Evolutionary conservation across 768 basidiomycete species (phyloP).

Genomic region (Sporobolomyces phaffii): DNA sequence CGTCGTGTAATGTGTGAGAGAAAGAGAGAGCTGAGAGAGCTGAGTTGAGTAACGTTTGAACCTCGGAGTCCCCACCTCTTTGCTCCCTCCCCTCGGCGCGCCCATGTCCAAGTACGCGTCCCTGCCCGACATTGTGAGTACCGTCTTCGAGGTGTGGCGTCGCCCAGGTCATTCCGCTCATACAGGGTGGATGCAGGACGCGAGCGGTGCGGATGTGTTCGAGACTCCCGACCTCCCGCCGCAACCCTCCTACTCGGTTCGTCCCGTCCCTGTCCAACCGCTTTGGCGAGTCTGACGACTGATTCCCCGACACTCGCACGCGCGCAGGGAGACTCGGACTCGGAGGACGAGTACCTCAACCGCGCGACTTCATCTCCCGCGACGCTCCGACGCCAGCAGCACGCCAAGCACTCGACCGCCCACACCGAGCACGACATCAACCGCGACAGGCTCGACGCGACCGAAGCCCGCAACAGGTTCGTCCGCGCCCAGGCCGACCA

Average conservation of each 20-base stretch:
- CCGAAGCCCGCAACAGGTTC: slow-evolving; percentile 28
- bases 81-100: no score
- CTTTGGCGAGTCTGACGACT: neutral
- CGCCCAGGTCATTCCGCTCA: slow-evolving; percentile 12
- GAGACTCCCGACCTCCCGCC: slow-evolving; percentile 74
- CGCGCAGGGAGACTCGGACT: slow-evolving; percentile 39
- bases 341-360: slow-evolving; percentile 35
- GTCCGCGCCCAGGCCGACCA: slow-evolving; percentile 4
- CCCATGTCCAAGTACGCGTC: slow-evolving; percentile 68
- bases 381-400: neutral
- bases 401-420: neutral
- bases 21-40: no score
- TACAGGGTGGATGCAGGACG: slow-evolving; percentile 55
- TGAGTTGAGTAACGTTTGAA: no score
- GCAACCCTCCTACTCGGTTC: slow-evolving; percentile 47
- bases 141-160: no score
- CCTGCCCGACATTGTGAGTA: slow-evolving; percentile 81
- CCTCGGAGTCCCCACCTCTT: no score
- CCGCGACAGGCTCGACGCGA: slow-evolving; percentile 9
- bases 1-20: no score
- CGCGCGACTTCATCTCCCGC: slow-evolving; percentile 17
- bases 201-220: slow-evolving; percentile 84
- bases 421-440: slow-evolving; percentile 16
- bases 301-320: no score
- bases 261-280: neutral